Base-by-base conservation (phyloP, 108 stramenopile genomes). In the Nitzschia palea region DNA sequence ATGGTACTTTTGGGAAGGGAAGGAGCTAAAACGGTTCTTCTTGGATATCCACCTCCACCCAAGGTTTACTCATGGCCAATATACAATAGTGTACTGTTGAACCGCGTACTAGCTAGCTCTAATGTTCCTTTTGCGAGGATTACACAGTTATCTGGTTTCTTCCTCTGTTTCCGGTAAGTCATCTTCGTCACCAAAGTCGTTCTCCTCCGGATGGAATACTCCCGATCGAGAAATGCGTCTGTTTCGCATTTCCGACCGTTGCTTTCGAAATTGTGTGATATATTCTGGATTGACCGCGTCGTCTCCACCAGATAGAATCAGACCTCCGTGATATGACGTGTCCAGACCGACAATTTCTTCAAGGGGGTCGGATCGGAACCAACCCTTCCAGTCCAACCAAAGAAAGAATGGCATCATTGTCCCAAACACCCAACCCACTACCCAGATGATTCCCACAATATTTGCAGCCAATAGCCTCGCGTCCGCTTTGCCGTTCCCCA, bases 281-380 rank as follows among this genome's bases (percentile, higher is more conserved):
- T 77, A 82, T 69, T 82, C 75, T 1, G 80, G 80, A 40, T 82
- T 77, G 25, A 87, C 65, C 42, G 68, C 66, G 30, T 87, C 83
- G 8, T 82, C 76, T 8, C 67, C 71, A 34, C 50, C 42, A 32
- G 40, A 36, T 1, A 77, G 58, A 12, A 82, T 59, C 9, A 84
- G 67, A 44, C 90, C 90, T 59, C 88, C 88, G 73, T 88, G 87
- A 60, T 88, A 86, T 6, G 83, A 84, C 35, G 87, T 87, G 64
- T 93, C 89, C 62, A 94, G 68, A 18, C 89, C 92, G 32, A 90
- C 93, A 68, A 85, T 83, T 68, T 93, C 92, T 78, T 94, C 92
- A 48, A 87, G 40, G 2, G 80, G 68, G 68, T 86, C 82, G 2
- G 89, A 85, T 37, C 91, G 92, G 79, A 93, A 88, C 31, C 43